Base-by-base conservation (phyloP, 257 asterid species). In the Solanum gracilifrons region DNA sequence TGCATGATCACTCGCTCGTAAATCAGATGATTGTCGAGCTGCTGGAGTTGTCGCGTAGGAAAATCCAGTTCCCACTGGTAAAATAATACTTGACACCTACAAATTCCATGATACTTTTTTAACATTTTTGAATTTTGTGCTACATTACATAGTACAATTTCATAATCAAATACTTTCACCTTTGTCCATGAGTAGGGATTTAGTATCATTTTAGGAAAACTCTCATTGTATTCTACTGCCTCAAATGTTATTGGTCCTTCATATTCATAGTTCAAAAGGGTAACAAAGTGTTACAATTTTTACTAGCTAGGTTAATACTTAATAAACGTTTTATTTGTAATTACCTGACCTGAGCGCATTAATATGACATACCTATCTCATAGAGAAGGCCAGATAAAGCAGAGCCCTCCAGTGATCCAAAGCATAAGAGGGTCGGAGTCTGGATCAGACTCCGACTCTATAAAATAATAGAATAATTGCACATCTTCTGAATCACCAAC, bases 351-450 rank as follows among this genome's bases (percentile, higher is more conserved):
- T 48, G 21, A 48, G 58, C 7, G 58, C 8, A 16, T 15, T 48
- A 15, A 48, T 48, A 48, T 48, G 58, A 48, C 8, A 25, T 77
- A 77, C 84, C 92, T 33, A 90, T 87, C 82, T 89, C 91, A 75
- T 79, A 87, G 82, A 85, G 18, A 9, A 90, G 87, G 7, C 88
- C 92, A n/a, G 72, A 85, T n/a, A 90, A 35, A 16, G 89, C 51
- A 33, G 88, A 69, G 39, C 92, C 91, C 92, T 1, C 92, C 91
- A 29, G 89, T 84, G 4, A 90, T 62, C 92, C 91, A 90, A 66
- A 90, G 55, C 15, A 89, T 4, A 20, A 90, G 18, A 25, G 92
- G 92, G 35, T 88, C 92, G 29, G 66, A 51, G 58, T 72, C 60
- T 20, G 90, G 88, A 68, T 86, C 84, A 9, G 92, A 86, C 55